These are phyloP conservation scores for Dissophora ornata DNA, from an alignment of 192 early-diverging fungal genomes.

Conservation along the genomic window DNA sequence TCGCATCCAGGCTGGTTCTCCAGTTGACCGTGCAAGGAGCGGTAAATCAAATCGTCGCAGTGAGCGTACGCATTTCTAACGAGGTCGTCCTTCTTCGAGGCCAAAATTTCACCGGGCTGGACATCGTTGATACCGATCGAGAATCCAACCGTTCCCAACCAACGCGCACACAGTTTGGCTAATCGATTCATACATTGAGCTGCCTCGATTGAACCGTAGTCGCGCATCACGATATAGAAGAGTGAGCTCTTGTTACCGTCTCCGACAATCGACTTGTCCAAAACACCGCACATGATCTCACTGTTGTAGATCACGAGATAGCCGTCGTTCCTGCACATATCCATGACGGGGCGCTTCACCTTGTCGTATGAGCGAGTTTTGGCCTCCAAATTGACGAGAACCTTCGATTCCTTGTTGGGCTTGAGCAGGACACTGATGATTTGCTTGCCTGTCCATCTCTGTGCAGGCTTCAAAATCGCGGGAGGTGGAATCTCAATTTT, in stretches of 20 bases:
- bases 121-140: constrained; percentile 99
- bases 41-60: constrained; percentile 85
- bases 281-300: constrained; percentile 92
- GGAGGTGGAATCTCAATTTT: constrained; percentile 96
- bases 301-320: constrained; percentile 93
- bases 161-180: constrained; percentile 93
- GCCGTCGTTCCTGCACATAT: constrained; percentile 91
- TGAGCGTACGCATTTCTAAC: constrained; percentile 84
- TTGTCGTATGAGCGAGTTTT: constrained; percentile 82
- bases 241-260: constrained; percentile 96
- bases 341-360: constrained; percentile 65
- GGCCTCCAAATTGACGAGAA: constrained; percentile 90
- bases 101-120: constrained; percentile 82
- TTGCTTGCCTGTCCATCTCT: constrained; percentile 98
- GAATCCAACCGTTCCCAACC: constrained; percentile 89
- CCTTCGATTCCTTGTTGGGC: constrained; percentile 77
- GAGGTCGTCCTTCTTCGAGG: constrained; percentile 80
- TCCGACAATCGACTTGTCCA: constrained; percentile 97
- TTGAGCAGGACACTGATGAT: constrained; percentile 89
- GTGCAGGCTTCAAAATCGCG: constrained; percentile 87
- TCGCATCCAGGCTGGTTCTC: constrained; percentile 89
- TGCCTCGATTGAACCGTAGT: constrained; percentile 88
- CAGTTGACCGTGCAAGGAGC: constrained; percentile 76
- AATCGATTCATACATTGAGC: constrained; percentile 95
- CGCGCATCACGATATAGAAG: constrained; percentile 93